Base-by-base conservation (phyloP, 2,329 filamentous ascomycete species). In the Penicillium paneum region DNA sequence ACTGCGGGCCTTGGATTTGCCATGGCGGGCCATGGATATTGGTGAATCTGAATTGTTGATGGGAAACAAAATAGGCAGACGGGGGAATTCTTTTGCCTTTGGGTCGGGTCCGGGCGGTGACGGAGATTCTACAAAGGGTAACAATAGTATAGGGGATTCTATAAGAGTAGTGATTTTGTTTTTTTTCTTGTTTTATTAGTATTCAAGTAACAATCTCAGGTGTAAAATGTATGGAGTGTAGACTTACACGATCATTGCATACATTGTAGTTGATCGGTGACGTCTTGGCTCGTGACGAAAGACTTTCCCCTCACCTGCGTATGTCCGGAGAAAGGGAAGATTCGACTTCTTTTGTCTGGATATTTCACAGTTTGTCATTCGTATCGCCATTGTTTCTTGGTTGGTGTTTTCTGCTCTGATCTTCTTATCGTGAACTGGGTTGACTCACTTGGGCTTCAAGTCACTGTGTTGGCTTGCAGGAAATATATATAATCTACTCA, bases 1-100 rank as follows among this genome's bases (percentile, higher is more conserved):
- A 15, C 50, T 46, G 38, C 59, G 60, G 49, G 54, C 61, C 54
- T 66, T 67, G 29, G 31, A 48, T 40, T 65, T 66, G 32, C 65
- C 59, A 65, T 64, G 63, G 31, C 64, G 63, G 56, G 64, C 65
- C 65, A 67, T 61, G 47, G 21, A 36, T 44, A 32, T 45, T 50
- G 38, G 11, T 44, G 15, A 47, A 28, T 31, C 10, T 35, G 36
- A 42, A 41, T 12, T 43, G 36, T 28, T 31, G 39, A 46, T 26
- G 17, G 17, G 1, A 8, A 28, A 12, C n/a, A 13, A 19, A 35
- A 36, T 26, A 32, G 32, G 24, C 32, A 11, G 28, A 15, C 15
- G 19, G 36, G 32, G 34, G 34, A 31, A 31, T 24, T 28, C 32
- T 29, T 49, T 39, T n/a, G 32, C 24, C 24, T 34, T 35, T 31